phyloP scores from a whole-genome alignment of 495 filamentous ascomycete genomes.

The Neurospora sublineolata region DNA sequence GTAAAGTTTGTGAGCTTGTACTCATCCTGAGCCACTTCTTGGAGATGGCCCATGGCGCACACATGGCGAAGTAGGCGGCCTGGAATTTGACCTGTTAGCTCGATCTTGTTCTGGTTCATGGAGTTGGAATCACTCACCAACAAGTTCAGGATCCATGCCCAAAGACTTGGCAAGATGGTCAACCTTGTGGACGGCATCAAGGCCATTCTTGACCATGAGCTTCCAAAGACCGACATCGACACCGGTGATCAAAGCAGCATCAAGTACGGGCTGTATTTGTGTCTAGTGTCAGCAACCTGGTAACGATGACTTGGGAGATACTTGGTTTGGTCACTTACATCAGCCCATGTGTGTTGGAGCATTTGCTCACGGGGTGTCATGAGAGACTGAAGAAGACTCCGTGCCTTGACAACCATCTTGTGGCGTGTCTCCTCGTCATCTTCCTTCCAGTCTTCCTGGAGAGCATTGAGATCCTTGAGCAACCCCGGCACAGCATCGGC shows the following conservation, averaged over 20 bases:
- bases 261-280: constrained; percentile 1
- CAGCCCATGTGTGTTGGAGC: constrained; percentile 23
- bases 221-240: constrained; percentile 12
- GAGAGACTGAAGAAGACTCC: constrained; percentile 16
- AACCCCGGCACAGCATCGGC: constrained; percentile 6
- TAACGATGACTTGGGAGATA: neutral
- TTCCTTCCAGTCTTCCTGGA: neutral
- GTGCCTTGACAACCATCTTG: constrained; percentile 16
- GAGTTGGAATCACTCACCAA: neutral
- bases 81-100: neutral
- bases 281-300: neutral
- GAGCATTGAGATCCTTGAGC: constrained; percentile 5
- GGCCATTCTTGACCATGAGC: constrained; percentile 4
- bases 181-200: constrained; percentile 5
- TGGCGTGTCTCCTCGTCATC: constrained; percentile 7
- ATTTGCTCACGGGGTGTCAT: constrained; percentile 28
- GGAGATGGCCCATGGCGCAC: constrained; percentile 37
- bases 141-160: constrained; percentile 5
- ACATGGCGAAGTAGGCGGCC: constrained; percentile 36
- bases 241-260: constrained; percentile 5
- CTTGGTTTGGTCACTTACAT: constrained; percentile 8
- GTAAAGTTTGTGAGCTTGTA: constrained; percentile 37
- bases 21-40: constrained; percentile 30
- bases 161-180: constrained; percentile 3
- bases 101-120: neutral